Conservation (phyloP, 495 filamentous ascomycete genomes). For the Penicillium antarcticum region DNA sequence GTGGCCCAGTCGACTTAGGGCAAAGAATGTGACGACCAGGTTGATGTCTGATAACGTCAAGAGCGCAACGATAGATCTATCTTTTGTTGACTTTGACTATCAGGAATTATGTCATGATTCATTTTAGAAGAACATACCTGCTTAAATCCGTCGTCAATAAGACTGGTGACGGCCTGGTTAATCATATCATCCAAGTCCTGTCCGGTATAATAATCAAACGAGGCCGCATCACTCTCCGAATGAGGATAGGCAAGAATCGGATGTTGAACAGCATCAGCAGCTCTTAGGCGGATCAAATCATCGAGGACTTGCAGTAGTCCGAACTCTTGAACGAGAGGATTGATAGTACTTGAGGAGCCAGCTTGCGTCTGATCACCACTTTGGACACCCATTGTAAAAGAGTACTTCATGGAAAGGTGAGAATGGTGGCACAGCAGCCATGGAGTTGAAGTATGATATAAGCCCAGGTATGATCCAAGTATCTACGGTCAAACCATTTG, state of each 20-base stretch:
- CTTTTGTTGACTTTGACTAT: conserved; percentile 19
- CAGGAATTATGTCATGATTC: conserved; percentile 1
- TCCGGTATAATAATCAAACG: conserved; percentile 52
- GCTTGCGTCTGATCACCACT: conserved; percentile 13
- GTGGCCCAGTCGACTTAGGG: conserved; percentile 55
- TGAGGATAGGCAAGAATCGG: conserved; percentile 53
- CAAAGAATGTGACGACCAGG: conserved; percentile 56
- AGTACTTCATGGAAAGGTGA: neutral
- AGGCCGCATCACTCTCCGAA: conserved; percentile 27
- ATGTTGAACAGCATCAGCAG: conserved; percentile 44
- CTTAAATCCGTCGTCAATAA: conserved; percentile 38
- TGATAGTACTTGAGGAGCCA: conserved; percentile 7
- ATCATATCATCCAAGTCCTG: conserved; percentile 53
- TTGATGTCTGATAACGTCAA: conserved; percentile 54
- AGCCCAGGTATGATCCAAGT: neutral
- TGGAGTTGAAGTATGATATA: neutral
- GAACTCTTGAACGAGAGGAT: conserved; percentile 22
- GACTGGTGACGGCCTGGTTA: conserved; percentile 38
- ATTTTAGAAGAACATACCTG: neutral
- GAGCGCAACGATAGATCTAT: conserved; percentile 44
- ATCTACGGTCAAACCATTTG: neutral
- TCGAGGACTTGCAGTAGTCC: conserved; percentile 40
- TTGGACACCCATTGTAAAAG: conserved; percentile 29
- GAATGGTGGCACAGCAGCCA: neutral
- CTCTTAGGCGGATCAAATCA: conserved; percentile 48